These are phyloP conservation scores for Stellera chamaejasme DNA, from an alignment of 345 rosid genomes.

Conservation along the genomic window DNA sequence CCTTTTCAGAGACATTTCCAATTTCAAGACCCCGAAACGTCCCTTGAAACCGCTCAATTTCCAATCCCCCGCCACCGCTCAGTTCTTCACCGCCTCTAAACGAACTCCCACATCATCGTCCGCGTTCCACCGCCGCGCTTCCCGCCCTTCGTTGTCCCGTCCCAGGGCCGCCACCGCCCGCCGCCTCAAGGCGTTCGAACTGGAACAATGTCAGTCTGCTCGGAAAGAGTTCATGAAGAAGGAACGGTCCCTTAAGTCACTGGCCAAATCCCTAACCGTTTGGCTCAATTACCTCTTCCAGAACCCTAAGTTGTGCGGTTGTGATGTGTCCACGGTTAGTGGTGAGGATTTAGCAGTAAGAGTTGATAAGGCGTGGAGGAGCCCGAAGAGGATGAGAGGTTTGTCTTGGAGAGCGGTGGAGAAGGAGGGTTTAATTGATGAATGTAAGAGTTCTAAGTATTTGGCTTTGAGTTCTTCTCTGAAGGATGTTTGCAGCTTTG, in stretches of 20 bases:
- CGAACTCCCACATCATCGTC: slow-evolving; percentile 39
- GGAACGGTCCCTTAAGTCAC: slow-evolving; percentile 54
- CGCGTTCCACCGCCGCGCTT: slow-evolving; percentile 21
- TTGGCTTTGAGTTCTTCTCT: slow-evolving; percentile 40
- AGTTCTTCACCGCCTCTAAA: slow-evolving; percentile 61
- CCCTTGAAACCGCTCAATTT: slow-evolving; percentile 21
- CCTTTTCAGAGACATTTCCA: slow-evolving; percentile 65
- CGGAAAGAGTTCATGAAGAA: slow-evolving; percentile 52
- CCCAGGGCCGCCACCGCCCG: slow-evolving; percentile 29
- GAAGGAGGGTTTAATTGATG: slow-evolving; percentile 13
- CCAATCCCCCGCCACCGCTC: slow-evolving; percentile 39
- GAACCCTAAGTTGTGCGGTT: slow-evolving; percentile 70
- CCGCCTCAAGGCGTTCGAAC: slow-evolving; percentile 56
- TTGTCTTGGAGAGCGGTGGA: slow-evolving; percentile 38
- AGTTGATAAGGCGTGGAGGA: slow-evolving; percentile 42
- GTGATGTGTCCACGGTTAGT: slow-evolving; percentile 19
- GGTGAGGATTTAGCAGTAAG: slow-evolving; percentile 26
- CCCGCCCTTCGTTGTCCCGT: slow-evolving; percentile 28
- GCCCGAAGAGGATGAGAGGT: slow-evolving; percentile 57
- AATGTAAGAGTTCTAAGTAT: slow-evolving; percentile 32
- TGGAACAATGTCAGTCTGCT: slow-evolving; percentile 68
- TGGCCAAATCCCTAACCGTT: slow-evolving; percentile 66
- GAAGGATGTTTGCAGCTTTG: slow-evolving; percentile 77
- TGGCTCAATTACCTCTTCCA: slow-evolving; percentile 80
- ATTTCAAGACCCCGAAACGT: slow-evolving; percentile 83